Conservation (phyloP, 768 basidiomycete genomes). For the Mycena belliarum region DNA sequence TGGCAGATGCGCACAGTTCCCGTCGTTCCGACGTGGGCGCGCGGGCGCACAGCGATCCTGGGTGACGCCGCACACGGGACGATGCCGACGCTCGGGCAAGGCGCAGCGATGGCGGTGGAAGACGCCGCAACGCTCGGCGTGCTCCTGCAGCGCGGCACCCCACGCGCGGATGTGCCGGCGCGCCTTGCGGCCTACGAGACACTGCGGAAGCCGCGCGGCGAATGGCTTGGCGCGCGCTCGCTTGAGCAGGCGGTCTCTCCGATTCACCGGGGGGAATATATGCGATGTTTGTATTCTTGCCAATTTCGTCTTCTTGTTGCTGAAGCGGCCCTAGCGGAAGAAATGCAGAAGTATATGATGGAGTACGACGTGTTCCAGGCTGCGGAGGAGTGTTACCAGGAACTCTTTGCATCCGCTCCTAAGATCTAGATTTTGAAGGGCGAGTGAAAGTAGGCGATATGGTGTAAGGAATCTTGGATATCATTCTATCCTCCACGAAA, state of each 20-base stretch:
- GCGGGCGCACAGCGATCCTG: background rate
- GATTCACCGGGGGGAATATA: background rate
- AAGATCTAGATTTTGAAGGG: too few species aligned
- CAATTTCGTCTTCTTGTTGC: background rate
- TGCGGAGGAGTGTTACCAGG: background rate
- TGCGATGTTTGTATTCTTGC: background rate
- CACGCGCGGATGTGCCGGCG: background rate
- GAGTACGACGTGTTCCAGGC: background rate
- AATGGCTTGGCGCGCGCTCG: background rate
- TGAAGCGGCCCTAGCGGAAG: background rate
- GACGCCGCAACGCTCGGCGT: background rate
- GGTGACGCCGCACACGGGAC: conserved; percentile 24
- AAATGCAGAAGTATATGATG: background rate
- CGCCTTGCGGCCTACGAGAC: background rate
- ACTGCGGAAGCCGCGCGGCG: conserved; percentile 1
- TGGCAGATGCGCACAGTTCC: conserved; percentile 5
- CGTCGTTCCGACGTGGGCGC: background rate
- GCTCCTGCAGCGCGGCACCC: background rate
- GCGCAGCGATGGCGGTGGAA: background rate
- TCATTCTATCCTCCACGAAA: too few species aligned
- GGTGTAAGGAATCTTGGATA: too few species aligned
- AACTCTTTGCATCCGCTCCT: too few species aligned
- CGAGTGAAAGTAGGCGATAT: too few species aligned
- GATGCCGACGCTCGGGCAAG: conserved; percentile 18
- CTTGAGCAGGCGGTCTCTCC: background rate